A percentile compares a stretch with the other conserved stretches of the same genome.
Evolutionary conservation across 352 stramenopile genomes (phyloP).

Genomic region (Globisporangium polare): DNA sequence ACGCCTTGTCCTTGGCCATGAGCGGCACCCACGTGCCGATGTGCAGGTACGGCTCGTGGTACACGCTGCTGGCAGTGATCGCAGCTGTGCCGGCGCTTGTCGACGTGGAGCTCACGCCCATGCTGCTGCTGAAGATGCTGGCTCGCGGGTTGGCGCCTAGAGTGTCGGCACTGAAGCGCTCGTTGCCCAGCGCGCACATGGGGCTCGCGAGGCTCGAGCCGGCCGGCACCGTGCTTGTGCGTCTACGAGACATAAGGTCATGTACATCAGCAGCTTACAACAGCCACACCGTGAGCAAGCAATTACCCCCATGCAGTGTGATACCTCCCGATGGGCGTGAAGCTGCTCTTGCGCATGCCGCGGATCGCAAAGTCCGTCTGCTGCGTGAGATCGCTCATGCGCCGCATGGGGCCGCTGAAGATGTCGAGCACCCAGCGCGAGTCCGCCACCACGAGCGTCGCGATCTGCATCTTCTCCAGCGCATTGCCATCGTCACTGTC

Average conservation of each 20-base stretch:
- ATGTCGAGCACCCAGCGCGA: constrained; percentile 81
- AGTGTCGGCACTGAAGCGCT: constrained; percentile 1
- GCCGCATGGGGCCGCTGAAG: constrained; percentile 52
- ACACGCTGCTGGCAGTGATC: constrained; percentile 7
- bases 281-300: neutral
- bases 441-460: constrained; percentile 23
- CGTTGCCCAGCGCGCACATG: constrained; percentile 34
- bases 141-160: neutral
- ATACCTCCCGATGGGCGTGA: constrained; percentile 14
- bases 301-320: neutral
- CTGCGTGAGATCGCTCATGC: constrained; percentile 42
- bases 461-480: constrained; percentile 13
- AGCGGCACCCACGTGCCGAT: constrained; percentile 74
- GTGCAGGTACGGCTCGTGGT: constrained; percentile 71
- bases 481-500: neutral
- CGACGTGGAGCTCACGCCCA: neutral
- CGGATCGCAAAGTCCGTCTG: constrained; percentile 59
- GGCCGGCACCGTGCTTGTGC: constrained; percentile 17
- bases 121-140: neutral
- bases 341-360: constrained; percentile 34
- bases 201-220: constrained; percentile 8
- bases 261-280: no score
- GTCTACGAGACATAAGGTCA: constrained; percentile 21
- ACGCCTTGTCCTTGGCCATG: constrained; percentile 44
- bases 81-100: neutral